Conservation (phyloP, 208 protist species). For the Tritrichomonas foetus region DNA sequence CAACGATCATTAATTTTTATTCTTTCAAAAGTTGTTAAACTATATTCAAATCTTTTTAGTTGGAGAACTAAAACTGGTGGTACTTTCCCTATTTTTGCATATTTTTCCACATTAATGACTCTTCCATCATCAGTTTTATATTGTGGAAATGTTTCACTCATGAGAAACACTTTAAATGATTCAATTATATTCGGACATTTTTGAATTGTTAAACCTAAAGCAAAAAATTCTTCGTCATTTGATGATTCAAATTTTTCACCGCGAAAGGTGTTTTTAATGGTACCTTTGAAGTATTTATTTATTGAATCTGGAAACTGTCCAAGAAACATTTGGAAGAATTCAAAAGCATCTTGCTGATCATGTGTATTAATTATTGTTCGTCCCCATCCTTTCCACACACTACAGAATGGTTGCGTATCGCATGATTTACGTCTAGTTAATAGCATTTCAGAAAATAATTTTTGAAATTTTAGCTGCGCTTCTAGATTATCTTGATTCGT, state of each 20-base stretch:
- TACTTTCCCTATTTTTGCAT: neutral
- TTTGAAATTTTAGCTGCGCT: neutral
- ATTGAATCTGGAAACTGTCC: neutral
- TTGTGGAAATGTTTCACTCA: neutral
- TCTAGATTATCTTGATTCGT: neutral
- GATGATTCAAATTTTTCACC: neutral
- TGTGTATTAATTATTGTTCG: neutral
- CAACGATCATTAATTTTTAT: slow-evolving; percentile 20
- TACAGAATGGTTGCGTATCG: neutral
- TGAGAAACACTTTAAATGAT: neutral
- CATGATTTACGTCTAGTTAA: neutral
- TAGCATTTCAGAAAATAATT: neutral
- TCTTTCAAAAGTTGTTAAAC: neutral
- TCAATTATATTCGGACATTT: neutral
- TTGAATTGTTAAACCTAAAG: neutral
- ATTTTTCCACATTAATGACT: neutral
- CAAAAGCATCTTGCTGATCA: slow-evolving; percentile 39
- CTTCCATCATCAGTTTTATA: neutral
- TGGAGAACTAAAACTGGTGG: neutral
- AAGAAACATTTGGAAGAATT: neutral
- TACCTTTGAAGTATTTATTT: neutral
- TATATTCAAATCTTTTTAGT: slow-evolving; percentile 24
- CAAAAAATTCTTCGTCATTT: neutral
- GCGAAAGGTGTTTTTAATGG: neutral
- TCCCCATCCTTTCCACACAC: neutral